These are phyloP conservation scores for Triticum monococcum DNA, from an alignment of 176 grass and related monocot genomes.

Conservation along the genomic window DNA sequence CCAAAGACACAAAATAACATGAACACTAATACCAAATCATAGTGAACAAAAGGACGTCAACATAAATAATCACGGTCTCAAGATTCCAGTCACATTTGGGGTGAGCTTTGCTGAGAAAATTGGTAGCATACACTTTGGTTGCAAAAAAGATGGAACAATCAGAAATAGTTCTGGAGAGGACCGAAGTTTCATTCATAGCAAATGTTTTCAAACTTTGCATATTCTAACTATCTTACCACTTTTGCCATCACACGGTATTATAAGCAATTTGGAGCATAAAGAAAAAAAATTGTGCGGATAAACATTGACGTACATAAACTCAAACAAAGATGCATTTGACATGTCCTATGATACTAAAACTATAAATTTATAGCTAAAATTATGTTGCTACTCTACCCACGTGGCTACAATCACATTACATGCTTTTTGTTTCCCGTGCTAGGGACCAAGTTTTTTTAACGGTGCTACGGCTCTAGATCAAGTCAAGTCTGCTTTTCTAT, in stretches of 20 bases:
- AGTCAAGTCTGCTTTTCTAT: neutral
- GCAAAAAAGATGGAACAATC: too few relatives aligned
- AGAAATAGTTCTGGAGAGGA: too few relatives aligned
- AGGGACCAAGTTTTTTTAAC: neutral
- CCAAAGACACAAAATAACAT: neutral
- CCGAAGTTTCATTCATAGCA: too few relatives aligned
- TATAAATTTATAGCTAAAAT: neutral
- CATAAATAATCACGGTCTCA: constrained; percentile 36
- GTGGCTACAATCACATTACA: neutral
- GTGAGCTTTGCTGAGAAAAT: too few relatives aligned
- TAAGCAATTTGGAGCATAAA: neutral
- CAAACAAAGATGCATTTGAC: neutral
- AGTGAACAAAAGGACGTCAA: neutral
- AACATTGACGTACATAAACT: neutral
- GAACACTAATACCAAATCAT: neutral
- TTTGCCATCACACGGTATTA: too few relatives aligned
- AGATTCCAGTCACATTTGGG: neutral
- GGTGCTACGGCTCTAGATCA: too few relatives aligned
- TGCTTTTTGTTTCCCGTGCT: neutral
- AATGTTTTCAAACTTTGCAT: too few relatives aligned
- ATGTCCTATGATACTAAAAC: neutral
- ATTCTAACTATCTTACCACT: too few relatives aligned
- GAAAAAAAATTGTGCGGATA: neutral
- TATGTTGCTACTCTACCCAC: neutral
- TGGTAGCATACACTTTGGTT: too few relatives aligned